Evolutionary conservation across 1,139 yeast species (phyloP), one percentile per base, ranked within the genome.

Genomic region (Lodderomyces elongisporus): DNA sequence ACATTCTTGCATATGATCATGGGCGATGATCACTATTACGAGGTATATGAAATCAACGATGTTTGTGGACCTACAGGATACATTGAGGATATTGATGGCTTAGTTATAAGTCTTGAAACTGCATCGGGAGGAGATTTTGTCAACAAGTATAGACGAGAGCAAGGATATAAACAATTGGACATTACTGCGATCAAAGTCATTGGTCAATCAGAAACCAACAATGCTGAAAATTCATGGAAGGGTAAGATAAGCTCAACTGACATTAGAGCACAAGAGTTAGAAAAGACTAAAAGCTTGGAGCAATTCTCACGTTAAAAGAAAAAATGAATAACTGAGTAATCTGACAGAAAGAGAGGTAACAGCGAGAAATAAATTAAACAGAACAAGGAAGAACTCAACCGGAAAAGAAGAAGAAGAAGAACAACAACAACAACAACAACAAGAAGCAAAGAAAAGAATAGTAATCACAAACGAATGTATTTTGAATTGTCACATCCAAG

Each of bases 31-130:
- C 26, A 29, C 3, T 36, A 50, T n/a, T 53, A 78, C 15, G 60
- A 59, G 27, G 45, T 64, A 5, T 74, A 70, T 35, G 77, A 82
- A 47, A 79, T 93, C 26, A 73, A 77, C 40, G 98, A 93, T 53
- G 73, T 89, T 1, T 88, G 94, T 58, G 99, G 99, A 0, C 98
- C 98, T 2, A 88, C 98, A 0, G 95, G 89, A 0, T 69, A 72
- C n/a, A 67, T 84, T 3, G 67, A 69, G 15, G 79, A 78, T 26
- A 85, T 93, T 28, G 83, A 88, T 45, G 83, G 88, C 0, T 68
- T 93, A 36, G 78, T 89, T 0, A 77, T 91, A 5, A 85, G 95
- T 45, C 67, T 75, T 28, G 98, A 93, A 49, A 83, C 96, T 0
- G 60, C 69, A 0, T 54, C 70, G 13, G 98, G 98, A 4, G 97